A percentile compares a stretch with the other conserved stretches of the same genome.
Conservation (phyloP, 768 basidiomycete genomes). For the Lentinula sp. region DNA sequence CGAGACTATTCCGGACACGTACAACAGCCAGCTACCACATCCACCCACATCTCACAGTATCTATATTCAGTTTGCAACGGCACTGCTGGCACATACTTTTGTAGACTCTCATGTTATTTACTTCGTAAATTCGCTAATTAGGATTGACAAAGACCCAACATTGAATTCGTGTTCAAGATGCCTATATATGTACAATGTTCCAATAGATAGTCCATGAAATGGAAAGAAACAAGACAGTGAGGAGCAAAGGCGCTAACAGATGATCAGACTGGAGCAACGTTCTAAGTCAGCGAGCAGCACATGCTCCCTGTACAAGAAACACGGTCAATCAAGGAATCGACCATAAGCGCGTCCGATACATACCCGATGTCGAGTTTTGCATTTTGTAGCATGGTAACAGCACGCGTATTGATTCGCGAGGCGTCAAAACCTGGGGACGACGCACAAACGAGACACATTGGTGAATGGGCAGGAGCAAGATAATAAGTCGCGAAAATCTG, state of each 20-base stretch:
- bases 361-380: constrained; percentile 37
- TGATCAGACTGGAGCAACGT: constrained; percentile 47
- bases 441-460: constrained; percentile 54
- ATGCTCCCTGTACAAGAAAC: constrained; percentile 29
- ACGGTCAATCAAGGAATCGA: constrained; percentile 2
- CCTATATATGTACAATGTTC: background rate
- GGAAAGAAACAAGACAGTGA: background rate
- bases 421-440: constrained; percentile 37
- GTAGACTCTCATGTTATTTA: too few species aligned
- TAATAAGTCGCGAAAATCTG: constrained; percentile 62
- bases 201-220: constrained; percentile 3
- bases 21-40: too few species aligned
- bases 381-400: constrained; percentile 39
- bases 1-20: too few species aligned
- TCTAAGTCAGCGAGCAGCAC: constrained; percentile 46
- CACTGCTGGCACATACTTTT: too few species aligned
- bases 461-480: constrained; percentile 54
- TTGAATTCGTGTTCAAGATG: background rate
- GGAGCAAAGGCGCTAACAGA: constrained; percentile 33
- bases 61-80: too few species aligned
- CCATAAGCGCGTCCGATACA: constrained; percentile 7
- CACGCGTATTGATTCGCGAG: constrained; percentile 33
- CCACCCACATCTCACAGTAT: too few species aligned
- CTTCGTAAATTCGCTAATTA: background rate
- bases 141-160: background rate